Base-by-base conservation (phyloP, 2,329 filamentous ascomycete genomes). In the Mariannaea sp. region DNA sequence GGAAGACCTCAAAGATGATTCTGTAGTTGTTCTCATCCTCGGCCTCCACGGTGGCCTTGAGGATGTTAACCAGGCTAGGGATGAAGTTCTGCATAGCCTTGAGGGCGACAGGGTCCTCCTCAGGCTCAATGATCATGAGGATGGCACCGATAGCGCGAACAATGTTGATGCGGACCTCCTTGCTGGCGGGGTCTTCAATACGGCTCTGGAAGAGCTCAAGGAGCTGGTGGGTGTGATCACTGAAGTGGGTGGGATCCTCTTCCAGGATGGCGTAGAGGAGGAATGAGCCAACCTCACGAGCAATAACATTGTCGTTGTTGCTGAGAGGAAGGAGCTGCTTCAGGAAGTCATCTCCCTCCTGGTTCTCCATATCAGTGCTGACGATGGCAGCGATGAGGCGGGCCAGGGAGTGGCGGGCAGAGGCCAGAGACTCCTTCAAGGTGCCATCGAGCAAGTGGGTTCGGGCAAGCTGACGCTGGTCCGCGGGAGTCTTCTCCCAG, bases 1-100 rank as follows among this genome's bases (percentile, higher is more conserved):
- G 94, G 83, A 97, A 96, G 62, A 96, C 92, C 71, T 97, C 94
- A 65, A 97, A 99, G 20, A 91, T 85, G 70, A 93, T 87, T 79
- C 93, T 90, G 64, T 89, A 87, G 70, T 89, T 88, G 70, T 96
- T 92, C 65, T 97, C 92, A 65, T 97, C 89, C 52, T 84, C 83
- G 52, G 83, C 82, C 65, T 91, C 83, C 53, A 97, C 89, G 20
- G 89, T 85, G 58, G 87, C 82, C 80, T 96, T 94, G 61, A 97
- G 81, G 9, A 97, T 90, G 59, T 86, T 83, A 55, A 97, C 93
- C 88, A 97, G 94, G 66, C 84, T 77, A 9, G 94, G 93, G 55
- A 97, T 82, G 50, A 94, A 84, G 60, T 82, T 80, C 73, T 95
- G 90, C 70, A 97, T 88, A 42, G 85, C 79, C 67, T 84, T 82